Percentiles rank a stretch among this genome's conserved stretches.
phyloP scores from a whole-genome alignment of 192 early-diverging fungal genomes.

The Chytriomyces hyalinus region DNA sequence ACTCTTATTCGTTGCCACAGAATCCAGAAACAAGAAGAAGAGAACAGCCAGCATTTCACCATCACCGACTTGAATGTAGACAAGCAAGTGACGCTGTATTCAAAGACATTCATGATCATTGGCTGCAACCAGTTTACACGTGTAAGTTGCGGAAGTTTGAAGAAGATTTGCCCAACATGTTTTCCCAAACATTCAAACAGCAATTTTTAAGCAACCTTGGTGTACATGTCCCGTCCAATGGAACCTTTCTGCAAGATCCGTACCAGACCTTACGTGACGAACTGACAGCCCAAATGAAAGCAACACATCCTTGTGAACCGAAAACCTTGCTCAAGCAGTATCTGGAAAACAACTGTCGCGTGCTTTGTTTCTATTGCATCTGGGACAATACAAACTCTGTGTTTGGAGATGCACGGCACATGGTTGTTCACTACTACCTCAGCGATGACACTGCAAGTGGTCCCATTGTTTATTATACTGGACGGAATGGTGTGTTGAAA shows the following conservation, averaged over 20 bases:
- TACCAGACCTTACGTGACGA: constrained; percentile 56
- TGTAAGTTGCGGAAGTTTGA: constrained; percentile 40
- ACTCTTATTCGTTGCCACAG: constrained; percentile 64
- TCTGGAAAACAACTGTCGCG: constrained; percentile 65
- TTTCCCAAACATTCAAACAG: constrained; percentile 27
- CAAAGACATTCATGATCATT: constrained; percentile 64
- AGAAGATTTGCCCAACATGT: neutral
- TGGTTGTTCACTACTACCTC: constrained; percentile 68
- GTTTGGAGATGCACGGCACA: constrained; percentile 63
- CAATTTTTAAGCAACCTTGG: constrained; percentile 44
- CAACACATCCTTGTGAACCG: constrained; percentile 52
- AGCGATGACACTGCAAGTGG: constrained; percentile 54
- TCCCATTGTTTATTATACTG: too few species aligned
- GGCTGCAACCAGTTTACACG: constrained; percentile 66
- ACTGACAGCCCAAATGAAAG: constrained; percentile 54
- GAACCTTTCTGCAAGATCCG: constrained; percentile 55
- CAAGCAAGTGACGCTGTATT: constrained; percentile 61
- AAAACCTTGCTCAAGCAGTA: constrained; percentile 60
- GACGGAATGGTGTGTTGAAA: too few species aligned
- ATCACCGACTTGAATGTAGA: constrained; percentile 64
- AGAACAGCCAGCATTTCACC: constrained; percentile 59
- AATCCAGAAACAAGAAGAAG: constrained; percentile 49
- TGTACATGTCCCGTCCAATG: constrained; percentile 46
- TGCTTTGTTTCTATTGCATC: constrained; percentile 67
- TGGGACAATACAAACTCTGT: constrained; percentile 66